Conservation (phyloP, 257 asterid genomes). For the Solanum virginianum region DNA sequence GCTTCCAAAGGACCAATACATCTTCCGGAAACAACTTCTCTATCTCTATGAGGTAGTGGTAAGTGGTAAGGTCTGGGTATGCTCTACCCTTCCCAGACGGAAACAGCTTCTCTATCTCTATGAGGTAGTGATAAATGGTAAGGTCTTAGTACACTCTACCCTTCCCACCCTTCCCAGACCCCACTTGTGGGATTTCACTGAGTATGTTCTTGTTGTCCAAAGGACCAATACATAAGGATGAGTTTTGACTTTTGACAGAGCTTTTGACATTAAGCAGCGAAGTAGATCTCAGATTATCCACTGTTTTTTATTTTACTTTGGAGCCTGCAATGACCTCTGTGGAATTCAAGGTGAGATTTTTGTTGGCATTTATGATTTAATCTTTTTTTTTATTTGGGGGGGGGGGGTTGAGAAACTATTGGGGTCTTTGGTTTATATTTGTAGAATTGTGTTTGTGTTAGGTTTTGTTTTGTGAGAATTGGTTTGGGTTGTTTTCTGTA, state of each 20-base stretch:
- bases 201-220: no score
- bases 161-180: no score
- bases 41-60: no score
- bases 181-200: no score
- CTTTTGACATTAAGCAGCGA: conserved; percentile 25
- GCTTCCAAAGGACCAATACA: background rate
- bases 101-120: no score
- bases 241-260: no score
- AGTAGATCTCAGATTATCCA: conserved; percentile 40
- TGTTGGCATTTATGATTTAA: background rate
- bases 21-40: no score
- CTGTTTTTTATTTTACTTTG: conserved; percentile 54
- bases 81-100: no score
- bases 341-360: conserved; percentile 64
- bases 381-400: background rate
- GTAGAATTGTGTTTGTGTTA: background rate
- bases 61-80: no score
- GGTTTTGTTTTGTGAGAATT: background rate
- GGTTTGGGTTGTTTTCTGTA: background rate
- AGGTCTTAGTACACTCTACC: no score
- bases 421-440: background rate
- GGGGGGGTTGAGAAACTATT: background rate
- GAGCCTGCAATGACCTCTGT: conserved; percentile 59
- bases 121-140: no score
- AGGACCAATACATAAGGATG: no score